phyloP scores from a whole-genome alignment of 2,329 filamentous ascomycete genomes.

The Fusarium pilosicola region DNA sequence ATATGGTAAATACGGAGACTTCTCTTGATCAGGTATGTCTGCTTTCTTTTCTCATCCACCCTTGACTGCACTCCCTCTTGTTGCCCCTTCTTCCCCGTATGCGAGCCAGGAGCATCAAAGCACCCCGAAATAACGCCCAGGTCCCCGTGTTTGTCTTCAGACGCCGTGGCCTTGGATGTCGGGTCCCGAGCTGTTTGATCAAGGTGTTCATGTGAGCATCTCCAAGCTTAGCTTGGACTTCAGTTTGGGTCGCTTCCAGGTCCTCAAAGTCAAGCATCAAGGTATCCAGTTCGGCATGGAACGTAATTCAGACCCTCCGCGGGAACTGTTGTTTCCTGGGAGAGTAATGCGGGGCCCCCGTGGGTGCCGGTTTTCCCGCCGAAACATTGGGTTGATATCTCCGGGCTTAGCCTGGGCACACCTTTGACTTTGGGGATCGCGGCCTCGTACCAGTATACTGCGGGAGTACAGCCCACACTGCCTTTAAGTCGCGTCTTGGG shows the following conservation, averaged over 20 bases:
- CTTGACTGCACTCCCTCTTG: constrained; percentile 14
- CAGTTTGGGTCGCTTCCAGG: constrained; percentile 7
- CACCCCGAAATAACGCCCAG: neutral
- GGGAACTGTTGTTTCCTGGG: no score
- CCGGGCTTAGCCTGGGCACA: constrained; percentile 10
- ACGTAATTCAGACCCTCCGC: no score
- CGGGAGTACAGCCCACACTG: constrained; percentile 1
- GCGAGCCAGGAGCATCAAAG: constrained; percentile 15
- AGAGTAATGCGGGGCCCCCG: neutral
- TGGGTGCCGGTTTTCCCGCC: neutral
- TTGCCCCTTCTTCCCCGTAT: constrained; percentile 19
- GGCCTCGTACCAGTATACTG: constrained; percentile 11
- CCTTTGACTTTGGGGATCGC: neutral
- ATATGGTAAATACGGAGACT: neutral
- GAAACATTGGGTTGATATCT: neutral
- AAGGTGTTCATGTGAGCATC: constrained; percentile 7
- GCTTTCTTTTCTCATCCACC: constrained; percentile 30
- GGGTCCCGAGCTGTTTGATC: neutral
- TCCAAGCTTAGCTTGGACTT: constrained; percentile 21
- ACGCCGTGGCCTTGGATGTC: neutral
- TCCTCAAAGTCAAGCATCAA: neutral
- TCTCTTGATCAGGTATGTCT: constrained; percentile 12
- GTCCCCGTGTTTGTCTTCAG: neutral
- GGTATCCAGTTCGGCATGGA: neutral
- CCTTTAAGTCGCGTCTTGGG: constrained; percentile 5